Evolutionary conservation across 352 stramenopile species (phyloP).

Genomic region (Phytophthora capsici): DNA sequence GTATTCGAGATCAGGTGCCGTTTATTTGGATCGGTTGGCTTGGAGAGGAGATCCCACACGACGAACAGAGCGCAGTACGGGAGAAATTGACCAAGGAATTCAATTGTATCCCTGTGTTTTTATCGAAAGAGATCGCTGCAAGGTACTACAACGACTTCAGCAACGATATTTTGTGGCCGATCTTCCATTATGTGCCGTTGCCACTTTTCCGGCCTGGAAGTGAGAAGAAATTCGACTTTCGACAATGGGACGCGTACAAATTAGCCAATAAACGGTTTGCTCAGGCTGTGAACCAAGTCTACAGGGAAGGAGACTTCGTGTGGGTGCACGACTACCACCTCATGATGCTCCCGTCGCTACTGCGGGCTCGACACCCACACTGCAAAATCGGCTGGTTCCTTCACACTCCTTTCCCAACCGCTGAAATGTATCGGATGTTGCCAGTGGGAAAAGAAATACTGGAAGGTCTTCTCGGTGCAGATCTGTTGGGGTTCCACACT

Average conservation of each 20-base stretch:
- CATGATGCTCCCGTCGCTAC: conserved; percentile 83
- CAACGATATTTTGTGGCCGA: conserved; percentile 92
- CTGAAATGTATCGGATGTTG: conserved; percentile 87
- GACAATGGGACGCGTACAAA: conserved; percentile 89
- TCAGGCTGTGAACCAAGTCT: conserved; percentile 81
- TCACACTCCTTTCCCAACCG: conserved; percentile 88
- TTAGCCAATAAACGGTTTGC: conserved; percentile 85
- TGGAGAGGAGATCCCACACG: conserved; percentile 85
- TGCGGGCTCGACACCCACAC: conserved; percentile 73
- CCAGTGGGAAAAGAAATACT: conserved; percentile 82
- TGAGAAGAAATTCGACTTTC: conserved; percentile 93
- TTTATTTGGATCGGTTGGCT: conserved; percentile 94
- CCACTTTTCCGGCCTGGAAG: conserved; percentile 86
- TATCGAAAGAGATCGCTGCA: conserved; percentile 88
- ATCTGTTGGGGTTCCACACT: conserved; percentile 88
- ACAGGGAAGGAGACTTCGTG: conserved; percentile 82
- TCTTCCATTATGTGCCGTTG: conserved; percentile 92
- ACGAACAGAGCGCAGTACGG: conserved; percentile 82
- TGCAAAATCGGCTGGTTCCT: conserved; percentile 90
- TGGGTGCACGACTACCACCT: conserved; percentile 93
- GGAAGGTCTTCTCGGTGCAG: conserved; percentile 78
- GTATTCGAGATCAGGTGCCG: conserved; percentile 86
- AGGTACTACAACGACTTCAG: conserved; percentile 94
- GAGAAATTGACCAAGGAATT: conserved; percentile 88
- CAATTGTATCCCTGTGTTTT: conserved; percentile 90